Evolutionary conservation across 495 filamentous ascomycete genomes (phyloP), one percentile per base, ranked within the genome.

Genomic region (Hypoxylon rickii): DNA sequence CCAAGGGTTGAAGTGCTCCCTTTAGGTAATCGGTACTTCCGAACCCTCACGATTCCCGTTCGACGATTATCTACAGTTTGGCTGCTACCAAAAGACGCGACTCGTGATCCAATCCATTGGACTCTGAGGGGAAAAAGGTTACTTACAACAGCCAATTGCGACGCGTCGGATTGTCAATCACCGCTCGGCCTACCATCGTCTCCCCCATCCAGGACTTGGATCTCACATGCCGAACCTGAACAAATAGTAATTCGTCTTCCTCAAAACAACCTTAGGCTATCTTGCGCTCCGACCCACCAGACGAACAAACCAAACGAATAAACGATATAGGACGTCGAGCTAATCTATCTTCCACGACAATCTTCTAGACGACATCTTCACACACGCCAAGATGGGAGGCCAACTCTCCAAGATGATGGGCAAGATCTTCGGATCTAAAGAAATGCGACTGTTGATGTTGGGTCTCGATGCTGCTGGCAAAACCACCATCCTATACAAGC

Each of bases 401-500:
- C 79, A 81, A 71, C 82, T 93, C 62, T 91, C 88, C 51, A 95
- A 92, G 76, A 88, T 92, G 76, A 89, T 96, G 86, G 85, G 84
- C 75, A 97, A 95, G 86, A 90, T 98, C 72, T 97, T 97, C 75
- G 95, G 94, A 74, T 94, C 92, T 43, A 95, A 96, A 78, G 95
- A 98, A 75, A 96, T 98, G 89, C 87, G 94, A 59, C 84, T 98
- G 71, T 78, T 98, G 64, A 98, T 98, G 94, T 80, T 98, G 69
- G 94, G 94, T 48, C 83, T 98, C 49, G 94, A 98, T 75, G 94
- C 94, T 60, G 94, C 94, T 47, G 94, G 94, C 74, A 98, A 98
- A 82, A 98, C 94, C 18, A 98, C 94, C 29, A 98, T 98, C 69
- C 86, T 98, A n/a, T 98, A 98, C 83, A 96, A 96, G 81, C 83